phyloP scores from a whole-genome alignment of 2,329 filamentous ascomycete species.

The Arthroderma sp. region DNA sequence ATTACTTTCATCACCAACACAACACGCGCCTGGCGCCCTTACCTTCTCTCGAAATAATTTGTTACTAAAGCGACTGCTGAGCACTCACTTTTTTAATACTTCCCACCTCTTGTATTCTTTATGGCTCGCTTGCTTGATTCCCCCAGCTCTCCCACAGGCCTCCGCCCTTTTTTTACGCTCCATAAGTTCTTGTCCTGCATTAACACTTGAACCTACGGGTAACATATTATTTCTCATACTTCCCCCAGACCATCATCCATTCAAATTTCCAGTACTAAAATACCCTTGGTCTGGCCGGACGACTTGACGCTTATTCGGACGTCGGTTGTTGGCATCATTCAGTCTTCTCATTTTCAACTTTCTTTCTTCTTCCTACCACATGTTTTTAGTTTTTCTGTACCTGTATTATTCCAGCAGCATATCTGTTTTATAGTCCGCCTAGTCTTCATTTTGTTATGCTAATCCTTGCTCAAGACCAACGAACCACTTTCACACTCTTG shows the following conservation, averaged over 20 bases:
- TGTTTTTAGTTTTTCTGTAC: constrained; percentile 2
- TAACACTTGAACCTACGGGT: background rate
- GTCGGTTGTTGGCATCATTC: background rate
- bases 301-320: background rate
- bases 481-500: too few relatives aligned
- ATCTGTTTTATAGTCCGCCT: too few relatives aligned
- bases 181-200: background rate
- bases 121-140: background rate
- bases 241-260: background rate
- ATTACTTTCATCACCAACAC: too few relatives aligned
- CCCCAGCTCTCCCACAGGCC: background rate
- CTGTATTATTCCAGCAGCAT: background rate
- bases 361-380: constrained; percentile 8
- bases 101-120: constrained; percentile 1
- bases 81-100: background rate
- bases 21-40: too few relatives aligned
- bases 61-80: too few relatives aligned
- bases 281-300: too few relatives aligned
- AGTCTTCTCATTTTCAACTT: constrained; percentile 1
- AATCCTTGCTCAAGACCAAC: too few relatives aligned
- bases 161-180: background rate
- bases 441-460: too few relatives aligned
- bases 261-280: too few relatives aligned
- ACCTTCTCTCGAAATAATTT: too few relatives aligned
- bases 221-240: background rate